phyloP scores from a whole-genome alignment of 805 yeast genomes.

The Deakozyma indianensis region DNA sequence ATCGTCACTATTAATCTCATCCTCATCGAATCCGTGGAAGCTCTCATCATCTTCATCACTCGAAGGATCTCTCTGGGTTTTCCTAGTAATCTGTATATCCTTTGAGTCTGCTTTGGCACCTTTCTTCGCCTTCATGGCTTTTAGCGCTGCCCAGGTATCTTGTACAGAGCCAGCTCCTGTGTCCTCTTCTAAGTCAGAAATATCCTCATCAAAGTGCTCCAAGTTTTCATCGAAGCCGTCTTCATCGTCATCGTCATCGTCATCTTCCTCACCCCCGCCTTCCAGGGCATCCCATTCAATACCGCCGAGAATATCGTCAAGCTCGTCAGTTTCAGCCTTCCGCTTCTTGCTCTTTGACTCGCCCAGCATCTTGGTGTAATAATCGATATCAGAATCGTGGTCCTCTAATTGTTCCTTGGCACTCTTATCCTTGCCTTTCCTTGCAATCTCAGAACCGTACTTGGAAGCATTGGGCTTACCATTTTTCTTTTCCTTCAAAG shows the following conservation, averaged over 20 bases:
- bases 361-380: conserved; percentile 72
- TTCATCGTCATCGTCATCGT: conserved; percentile 3
- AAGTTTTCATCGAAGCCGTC: conserved; percentile 11
- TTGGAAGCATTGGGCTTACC: too few relatives aligned
- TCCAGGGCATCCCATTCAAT: conserved; percentile 32
- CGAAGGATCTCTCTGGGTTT: too few relatives aligned
- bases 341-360: conserved; percentile 36
- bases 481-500: conserved; percentile 6
- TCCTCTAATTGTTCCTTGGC: conserved; percentile 33
- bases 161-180: conserved; percentile 3
- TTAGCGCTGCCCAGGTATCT: conserved; percentile 5
- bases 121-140: conserved; percentile 10
- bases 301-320: conserved; percentile 76
- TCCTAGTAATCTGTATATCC: too few relatives aligned
- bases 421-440: too few relatives aligned
- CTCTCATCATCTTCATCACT: conserved; percentile 5
- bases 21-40: conserved; percentile 15
- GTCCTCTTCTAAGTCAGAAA: conserved; percentile 2
- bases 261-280: conserved; percentile 11
- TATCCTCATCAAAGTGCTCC: conserved; percentile 10
- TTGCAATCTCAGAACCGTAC: too few relatives aligned
- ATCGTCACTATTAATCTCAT: conserved; percentile 8
- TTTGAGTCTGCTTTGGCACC: too few relatives aligned
- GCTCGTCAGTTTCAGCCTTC: conserved; percentile 51
- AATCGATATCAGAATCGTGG: conserved; percentile 69